A percentile compares a stretch with the other conserved stretches of the same genome.
Conservation (phyloP, 2,329 filamentous ascomycete species). For the Xylariaceae sp. region DNA sequence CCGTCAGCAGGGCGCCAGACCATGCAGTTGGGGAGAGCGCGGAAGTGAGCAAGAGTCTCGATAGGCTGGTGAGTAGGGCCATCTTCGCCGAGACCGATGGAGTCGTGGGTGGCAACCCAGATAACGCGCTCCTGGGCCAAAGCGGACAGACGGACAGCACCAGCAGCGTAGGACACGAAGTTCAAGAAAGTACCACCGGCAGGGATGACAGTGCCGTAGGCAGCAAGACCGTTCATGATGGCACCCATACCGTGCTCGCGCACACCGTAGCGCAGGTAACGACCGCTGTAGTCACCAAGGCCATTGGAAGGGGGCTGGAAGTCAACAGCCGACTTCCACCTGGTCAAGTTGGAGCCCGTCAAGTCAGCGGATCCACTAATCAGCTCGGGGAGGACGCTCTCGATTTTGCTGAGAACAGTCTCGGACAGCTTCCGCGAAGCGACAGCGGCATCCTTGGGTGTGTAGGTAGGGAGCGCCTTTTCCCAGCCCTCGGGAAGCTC, state of each 20-base stretch:
- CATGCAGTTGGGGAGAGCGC: conserved; percentile 97
- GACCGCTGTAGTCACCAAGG: conserved; percentile 84
- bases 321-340: conserved; percentile 95
- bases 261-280: conserved; percentile 90
- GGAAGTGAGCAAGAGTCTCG: conserved; percentile 97
- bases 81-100: conserved; percentile 97
- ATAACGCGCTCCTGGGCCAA: conserved; percentile 87
- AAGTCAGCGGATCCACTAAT: conserved; percentile 95
- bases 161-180: conserved; percentile 97
- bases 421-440: conserved; percentile 97
- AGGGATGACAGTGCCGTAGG: conserved; percentile 92
- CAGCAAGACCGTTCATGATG: conserved; percentile 91
- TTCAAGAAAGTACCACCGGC: conserved; percentile 97
- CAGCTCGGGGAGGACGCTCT: conserved; percentile 80
- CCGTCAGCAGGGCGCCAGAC: conserved; percentile 98
- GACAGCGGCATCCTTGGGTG: conserved; percentile 74
- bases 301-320: conserved; percentile 88
- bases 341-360: conserved; percentile 97
- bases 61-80: conserved; percentile 99
- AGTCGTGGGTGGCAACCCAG: conserved; percentile 98
- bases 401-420: conserved; percentile 83
- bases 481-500: conserved; percentile 96
- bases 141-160: conserved; percentile 88
- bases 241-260: conserved; percentile 90
- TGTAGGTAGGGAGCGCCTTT: conserved; percentile 88